Evolutionary conservation across 2,329 filamentous ascomycete genomes (phyloP), one percentile per base, ranked within the genome.

Genomic region (Ploettnerulaceae sp.): DNA sequence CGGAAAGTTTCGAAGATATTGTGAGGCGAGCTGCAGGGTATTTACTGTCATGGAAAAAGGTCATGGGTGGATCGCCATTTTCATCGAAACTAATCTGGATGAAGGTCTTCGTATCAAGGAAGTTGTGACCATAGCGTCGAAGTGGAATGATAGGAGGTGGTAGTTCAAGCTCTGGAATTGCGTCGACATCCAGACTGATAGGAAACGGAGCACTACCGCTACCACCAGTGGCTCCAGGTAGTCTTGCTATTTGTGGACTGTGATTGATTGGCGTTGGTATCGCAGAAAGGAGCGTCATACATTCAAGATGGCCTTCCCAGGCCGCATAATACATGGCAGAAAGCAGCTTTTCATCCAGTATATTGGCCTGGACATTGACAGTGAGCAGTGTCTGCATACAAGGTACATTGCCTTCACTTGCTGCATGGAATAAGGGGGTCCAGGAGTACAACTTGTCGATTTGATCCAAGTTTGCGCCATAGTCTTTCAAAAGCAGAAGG

Each of bases 281-380:
- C 1, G 82, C 79, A 4, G 82, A 82, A 24, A 98, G 77, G 6
- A 96, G 75, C 60, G 84, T 83, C 86, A 98, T 95, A 69, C 93
- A 97, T 61, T 91, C 85, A 45, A 97, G 70, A 63, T 97, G 88
- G 0, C 93, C 93, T 69, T 98, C 93, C 93, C 93, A 98, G 0
- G 89, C 91, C 11, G 93, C 93, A 67, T 98, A 98, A 67, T 98
- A 98, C 82, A 97, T 89, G 21, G 93, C 90, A 2, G 90, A 89
- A 3, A 97, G 75, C 12, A 82, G 84, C 64, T 97, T 98, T 68
- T 98, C 93, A 62, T 98, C 93, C 33, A 88, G 70, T 45, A 89
- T 86, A 54, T 82, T 83, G 1, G 85, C 78, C 59, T 94, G 81
- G 3, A 85, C 90, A 6, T 86, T 84, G 53, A 86, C 80, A 43